Base-by-base conservation (phyloP, 768 basidiomycete genomes). In the Trametes punicea region DNA sequence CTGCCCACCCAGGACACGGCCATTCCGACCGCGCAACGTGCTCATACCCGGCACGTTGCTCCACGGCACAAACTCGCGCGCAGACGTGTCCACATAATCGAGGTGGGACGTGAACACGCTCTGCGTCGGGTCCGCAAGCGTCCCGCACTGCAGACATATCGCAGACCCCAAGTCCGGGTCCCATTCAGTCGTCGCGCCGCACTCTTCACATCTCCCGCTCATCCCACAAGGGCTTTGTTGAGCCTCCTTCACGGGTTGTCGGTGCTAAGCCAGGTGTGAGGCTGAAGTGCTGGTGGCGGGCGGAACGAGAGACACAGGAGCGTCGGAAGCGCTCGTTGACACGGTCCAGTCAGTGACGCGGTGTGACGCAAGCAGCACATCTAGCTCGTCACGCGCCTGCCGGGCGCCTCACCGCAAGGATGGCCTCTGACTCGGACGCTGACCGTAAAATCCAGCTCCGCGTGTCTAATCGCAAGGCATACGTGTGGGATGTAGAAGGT, bases 401-500 rank as follows among this genome's bases (percentile, higher is more conserved):
- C 29, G 34, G 30, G 58, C 58, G 58, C 53, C 27, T 51, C 36
- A n/a, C 9, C 11, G 8, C 47, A 46, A 55, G 33, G 25, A 60
- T 60, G 58, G 36, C 58, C 48, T 51, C 41, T 60, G 58, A 60
- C 58, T 60, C 58, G 13, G 40, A 60, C 44, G 8, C 5, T 52
- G 56, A 50, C 11, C 59, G 47, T 34, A 63, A 57, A 53, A 59
- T 93, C 61, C 75, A 75, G 21, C 74, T 96, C 6, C 81, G 86
- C 51, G 76, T 95, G 26, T 83, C 90, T 11, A 89, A 93, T 64
- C 80, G 87, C 51, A 85, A 79, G 55, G 92, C 85, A 0, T 93
- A 87, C 62, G 81, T 95, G n/a, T 97, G 93, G 93, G 83, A 91
- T 67, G 81, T 90, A 41, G 82, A 93, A 64, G 88, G 93, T 90